A percentile compares a stretch with the other conserved stretches of the same genome.
Evolutionary conservation across 192 early-diverging fungal genomes (phyloP).

Genomic region (Rhizophagus sp.): DNA sequence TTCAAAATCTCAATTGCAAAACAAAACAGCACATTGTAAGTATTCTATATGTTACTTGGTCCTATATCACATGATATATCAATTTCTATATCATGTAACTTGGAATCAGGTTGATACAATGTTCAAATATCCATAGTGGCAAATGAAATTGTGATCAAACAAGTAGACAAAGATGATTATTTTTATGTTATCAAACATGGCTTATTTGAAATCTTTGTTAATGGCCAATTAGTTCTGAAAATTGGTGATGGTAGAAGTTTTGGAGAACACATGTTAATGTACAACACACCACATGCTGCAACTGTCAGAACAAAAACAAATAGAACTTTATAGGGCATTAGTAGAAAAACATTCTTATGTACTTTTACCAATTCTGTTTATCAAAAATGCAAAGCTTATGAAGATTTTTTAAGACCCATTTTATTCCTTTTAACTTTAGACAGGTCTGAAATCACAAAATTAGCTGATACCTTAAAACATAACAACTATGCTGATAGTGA

Average conservation of each 20-base stretch:
- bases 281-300: conserved; percentile 47
- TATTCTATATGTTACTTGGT: not conserved
- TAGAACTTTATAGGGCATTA: conserved; percentile 41
- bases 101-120: conserved; percentile 33
- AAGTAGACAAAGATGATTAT: conserved; percentile 43
- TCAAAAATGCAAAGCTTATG: conserved; percentile 41
- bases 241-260: conserved; percentile 39
- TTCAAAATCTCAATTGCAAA: conserved; percentile 37
- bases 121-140: conserved; percentile 30
- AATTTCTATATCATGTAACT: not conserved
- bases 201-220: conserved; percentile 35
- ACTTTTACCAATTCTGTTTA: conserved; percentile 38
- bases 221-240: conserved; percentile 27
- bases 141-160: conserved; percentile 36
- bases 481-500: conserved; percentile 60
- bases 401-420: conserved; percentile 36
- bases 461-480: conserved; percentile 70
- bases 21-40: conserved; percentile 38
- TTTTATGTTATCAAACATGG: conserved; percentile 44
- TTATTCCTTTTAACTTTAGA: conserved; percentile 34
- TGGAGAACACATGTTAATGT: conserved; percentile 53
- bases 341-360: conserved; percentile 39
- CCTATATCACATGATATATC: not conserved
- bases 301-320: conserved; percentile 37
- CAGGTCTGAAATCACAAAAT: conserved; percentile 60